Evolutionary conservation across 2,329 filamentous ascomycete genomes (phyloP).

Genomic region (Calycina herbarum): DNA sequence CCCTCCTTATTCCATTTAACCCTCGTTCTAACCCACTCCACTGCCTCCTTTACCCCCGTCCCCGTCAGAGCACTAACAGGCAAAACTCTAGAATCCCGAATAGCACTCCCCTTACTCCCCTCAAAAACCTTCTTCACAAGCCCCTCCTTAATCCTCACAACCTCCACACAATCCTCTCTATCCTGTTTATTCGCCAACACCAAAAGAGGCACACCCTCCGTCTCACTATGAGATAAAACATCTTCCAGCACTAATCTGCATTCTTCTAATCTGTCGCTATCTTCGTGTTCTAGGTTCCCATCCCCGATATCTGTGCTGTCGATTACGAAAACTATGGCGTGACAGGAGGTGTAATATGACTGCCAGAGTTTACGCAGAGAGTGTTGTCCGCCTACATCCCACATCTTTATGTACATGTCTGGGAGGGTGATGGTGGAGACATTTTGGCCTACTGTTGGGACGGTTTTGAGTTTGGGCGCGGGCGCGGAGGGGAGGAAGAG

Average conservation of each 20-base stretch:
- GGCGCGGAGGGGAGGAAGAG: conserved; percentile 68
- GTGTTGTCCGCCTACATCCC: conserved; percentile 96
- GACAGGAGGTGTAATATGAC: conserved; percentile 89
- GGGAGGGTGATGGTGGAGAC: conserved; percentile 87
- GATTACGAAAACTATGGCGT: conserved; percentile 97
- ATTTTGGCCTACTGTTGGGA: conserved; percentile 96
- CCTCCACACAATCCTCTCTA: conserved; percentile 94
- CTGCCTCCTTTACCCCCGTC: conserved; percentile 85
- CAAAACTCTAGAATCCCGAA: conserved; percentile 87
- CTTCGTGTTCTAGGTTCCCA: conserved; percentile 49
- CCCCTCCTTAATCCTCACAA: conserved; percentile 95
- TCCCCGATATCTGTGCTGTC: conserved; percentile 93
- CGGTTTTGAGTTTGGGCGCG: conserved; percentile 75
- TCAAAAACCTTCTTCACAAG: conserved; percentile 95
- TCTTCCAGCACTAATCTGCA: conserved; percentile 87
- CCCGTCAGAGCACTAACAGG: conserved; percentile 89
- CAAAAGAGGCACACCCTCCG: conserved; percentile 86
- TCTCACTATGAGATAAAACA: conserved; percentile 82
- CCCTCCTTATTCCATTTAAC: conserved; percentile 97
- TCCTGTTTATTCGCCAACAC: conserved; percentile 98
- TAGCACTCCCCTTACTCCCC: conserved; percentile 81
- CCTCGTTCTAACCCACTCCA: conserved; percentile 92
- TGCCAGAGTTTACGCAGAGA: conserved; percentile 90
- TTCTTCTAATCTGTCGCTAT: conserved; percentile 71
- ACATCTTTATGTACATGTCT: conserved; percentile 97